Percentiles rank a stretch among this genome's conserved stretches.
Conservation (phyloP, 1,284 basidiomycete species). For the Ustilago sp. region DNA sequence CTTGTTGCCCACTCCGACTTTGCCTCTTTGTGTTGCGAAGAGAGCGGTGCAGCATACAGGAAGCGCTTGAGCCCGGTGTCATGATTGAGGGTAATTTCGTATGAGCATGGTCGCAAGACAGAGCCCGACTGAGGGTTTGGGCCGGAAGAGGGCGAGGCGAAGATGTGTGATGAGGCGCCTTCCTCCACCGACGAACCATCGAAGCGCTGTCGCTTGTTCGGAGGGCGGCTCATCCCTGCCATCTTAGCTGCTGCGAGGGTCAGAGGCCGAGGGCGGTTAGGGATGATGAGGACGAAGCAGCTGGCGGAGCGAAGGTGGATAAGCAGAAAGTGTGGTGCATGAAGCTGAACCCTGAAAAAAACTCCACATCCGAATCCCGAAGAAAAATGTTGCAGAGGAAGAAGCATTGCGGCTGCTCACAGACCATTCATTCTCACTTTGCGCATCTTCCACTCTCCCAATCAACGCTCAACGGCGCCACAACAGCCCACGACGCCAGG, state of each 20-base stretch:
- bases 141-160: slow-evolving; percentile 5
- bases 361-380: slow-evolving; percentile 45
- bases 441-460: slow-evolving; percentile 2
- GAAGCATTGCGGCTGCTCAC: slow-evolving; percentile 8
- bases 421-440: slow-evolving; percentile 3
- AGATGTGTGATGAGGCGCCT: slow-evolving; percentile 15
- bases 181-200: neutral
- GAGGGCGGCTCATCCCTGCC: slow-evolving; percentile 11
- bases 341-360: slow-evolving; percentile 14
- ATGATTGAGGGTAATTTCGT: slow-evolving; percentile 31
- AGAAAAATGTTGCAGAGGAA: neutral
- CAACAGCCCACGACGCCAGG: too few species aligned
- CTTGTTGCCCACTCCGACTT: neutral
- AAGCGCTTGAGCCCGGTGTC: slow-evolving; percentile 15
- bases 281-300: neutral
- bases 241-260: neutral
- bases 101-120: slow-evolving; percentile 18
- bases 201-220: slow-evolving; percentile 15
- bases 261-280: neutral
- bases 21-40: neutral
- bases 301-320: neutral
- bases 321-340: neutral
- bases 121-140: neutral
- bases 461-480: neutral
- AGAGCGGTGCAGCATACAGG: neutral